Evolutionary conservation across 305 asterid species (phyloP).

Genomic region (Coffea humblotiana): DNA sequence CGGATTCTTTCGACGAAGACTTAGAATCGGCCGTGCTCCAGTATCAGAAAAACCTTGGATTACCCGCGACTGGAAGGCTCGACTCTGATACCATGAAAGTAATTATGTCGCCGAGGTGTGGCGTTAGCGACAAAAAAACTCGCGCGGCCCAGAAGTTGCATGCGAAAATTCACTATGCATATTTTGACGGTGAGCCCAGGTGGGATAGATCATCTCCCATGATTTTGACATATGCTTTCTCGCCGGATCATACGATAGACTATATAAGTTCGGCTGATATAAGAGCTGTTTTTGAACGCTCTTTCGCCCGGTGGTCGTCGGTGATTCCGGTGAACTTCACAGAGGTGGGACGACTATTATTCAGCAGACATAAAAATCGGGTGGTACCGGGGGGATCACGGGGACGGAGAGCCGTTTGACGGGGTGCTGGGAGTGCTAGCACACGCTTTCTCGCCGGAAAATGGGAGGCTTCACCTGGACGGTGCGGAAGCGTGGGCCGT

Average conservation of each 20-base stretch:
- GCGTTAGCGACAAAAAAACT: slow-evolving; percentile 36
- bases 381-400: slow-evolving; percentile 71
- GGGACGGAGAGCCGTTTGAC: slow-evolving; percentile 87
- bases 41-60: slow-evolving; percentile 59
- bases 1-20: slow-evolving; percentile 56
- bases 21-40: slow-evolving; percentile 46
- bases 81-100: slow-evolving; percentile 50
- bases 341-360: slow-evolving; percentile 41
- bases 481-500: slow-evolving; percentile 81
- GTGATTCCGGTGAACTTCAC: slow-evolving; percentile 84
- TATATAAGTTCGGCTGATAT: slow-evolving; percentile 39
- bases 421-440: slow-evolving; percentile 78
- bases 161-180: slow-evolving; percentile 47
- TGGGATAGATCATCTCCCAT: slow-evolving; percentile 53
- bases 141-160: slow-evolving; percentile 17
- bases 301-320: slow-evolving; percentile 75
- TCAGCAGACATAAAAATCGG: slow-evolving; percentile 69
- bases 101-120: slow-evolving; percentile 70
- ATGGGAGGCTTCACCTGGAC: slow-evolving; percentile 80
- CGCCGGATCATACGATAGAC: slow-evolving; percentile 42
- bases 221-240: slow-evolving; percentile 62
- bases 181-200: slow-evolving; percentile 60
- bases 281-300: slow-evolving; percentile 37
- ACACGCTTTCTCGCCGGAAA: slow-evolving; percentile 83
- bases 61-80: slow-evolving; percentile 53